Conservation (phyloP, 2,329 filamentous ascomycete genomes). For the Cytospora schulzeri region DNA sequence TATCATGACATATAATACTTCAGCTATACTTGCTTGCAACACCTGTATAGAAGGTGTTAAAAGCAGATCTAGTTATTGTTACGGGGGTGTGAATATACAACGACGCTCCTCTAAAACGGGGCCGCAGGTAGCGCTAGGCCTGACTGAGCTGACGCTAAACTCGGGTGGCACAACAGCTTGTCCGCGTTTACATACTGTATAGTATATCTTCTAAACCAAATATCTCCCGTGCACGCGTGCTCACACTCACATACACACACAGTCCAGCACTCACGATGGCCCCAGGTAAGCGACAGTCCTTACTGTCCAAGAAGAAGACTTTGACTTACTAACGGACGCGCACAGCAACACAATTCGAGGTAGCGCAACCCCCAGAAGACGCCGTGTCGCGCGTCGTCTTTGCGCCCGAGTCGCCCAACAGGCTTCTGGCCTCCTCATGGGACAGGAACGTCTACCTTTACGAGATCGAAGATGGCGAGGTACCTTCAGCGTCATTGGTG, state of each 20-base stretch:
- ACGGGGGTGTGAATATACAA: too few relatives aligned
- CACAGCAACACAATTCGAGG: slow-evolving; percentile 74
- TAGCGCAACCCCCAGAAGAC: slow-evolving; percentile 80
- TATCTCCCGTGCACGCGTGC: background rate
- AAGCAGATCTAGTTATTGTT: too few relatives aligned
- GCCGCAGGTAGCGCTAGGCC: too few relatives aligned
- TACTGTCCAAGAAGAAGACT: background rate
- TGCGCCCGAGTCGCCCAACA: slow-evolving; percentile 72
- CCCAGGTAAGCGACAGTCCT: slow-evolving; percentile 39
- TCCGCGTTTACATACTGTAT: background rate
- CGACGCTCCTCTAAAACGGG: too few relatives aligned
- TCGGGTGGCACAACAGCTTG: too few relatives aligned
- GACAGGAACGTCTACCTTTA: slow-evolving; percentile 91
- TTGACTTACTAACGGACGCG: slow-evolving; percentile 28
- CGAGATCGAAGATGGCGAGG: slow-evolving; percentile 65
- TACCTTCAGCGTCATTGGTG: slow-evolving; percentile 63
- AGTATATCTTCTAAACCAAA: background rate
- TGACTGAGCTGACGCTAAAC: too few relatives aligned
- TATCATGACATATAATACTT: too few relatives aligned
- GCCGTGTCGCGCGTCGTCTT: slow-evolving; percentile 86
- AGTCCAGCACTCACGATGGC: slow-evolving; percentile 38
- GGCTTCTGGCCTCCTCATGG: slow-evolving; percentile 91
- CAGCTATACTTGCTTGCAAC: too few relatives aligned
- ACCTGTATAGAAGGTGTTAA: too few relatives aligned
- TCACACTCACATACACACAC: background rate